These are phyloP conservation scores for Microbotryum lychnidis-dioicae DNA, from an alignment of 1,284 basidiomycete species.

Conservation along the genomic window DNA sequence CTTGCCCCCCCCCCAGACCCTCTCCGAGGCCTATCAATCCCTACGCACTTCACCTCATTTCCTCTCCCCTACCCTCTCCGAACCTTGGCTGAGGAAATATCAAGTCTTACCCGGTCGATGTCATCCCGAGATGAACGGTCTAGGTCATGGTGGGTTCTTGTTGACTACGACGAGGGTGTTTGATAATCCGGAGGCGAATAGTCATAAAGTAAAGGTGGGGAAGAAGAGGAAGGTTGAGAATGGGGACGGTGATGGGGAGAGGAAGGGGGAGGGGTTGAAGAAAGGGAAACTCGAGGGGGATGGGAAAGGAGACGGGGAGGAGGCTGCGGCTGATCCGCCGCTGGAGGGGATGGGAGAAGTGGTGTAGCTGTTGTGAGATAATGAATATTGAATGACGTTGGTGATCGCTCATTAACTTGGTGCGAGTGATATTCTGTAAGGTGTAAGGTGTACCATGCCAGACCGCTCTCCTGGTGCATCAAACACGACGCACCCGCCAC, in stretches of 20 bases:
- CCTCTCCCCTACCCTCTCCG: constrained; percentile 71
- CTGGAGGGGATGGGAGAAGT: no score
- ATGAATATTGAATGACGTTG: no score
- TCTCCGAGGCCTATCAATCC: constrained; percentile 67
- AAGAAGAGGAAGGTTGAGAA: background rate
- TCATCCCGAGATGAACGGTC: constrained; percentile 89
- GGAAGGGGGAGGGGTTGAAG: background rate
- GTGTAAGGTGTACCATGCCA: no score
- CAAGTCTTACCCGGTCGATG: constrained; percentile 92
- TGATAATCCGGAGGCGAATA: constrained; percentile 28
- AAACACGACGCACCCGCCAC: no score
- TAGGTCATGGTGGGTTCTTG: constrained; percentile 80
- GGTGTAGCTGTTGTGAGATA: no score
- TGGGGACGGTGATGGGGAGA: background rate
- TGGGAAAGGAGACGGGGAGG: background rate
- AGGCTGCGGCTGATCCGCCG: background rate
- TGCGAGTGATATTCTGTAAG: no score
- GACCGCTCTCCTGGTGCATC: no score
- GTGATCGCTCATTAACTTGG: no score
- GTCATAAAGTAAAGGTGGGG: background rate
- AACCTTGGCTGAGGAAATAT: constrained; percentile 83
- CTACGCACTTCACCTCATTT: constrained; percentile 61
- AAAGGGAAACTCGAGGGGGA: background rate
- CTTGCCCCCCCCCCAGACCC: constrained; percentile 42
- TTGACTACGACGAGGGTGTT: constrained; percentile 47